These are phyloP conservation scores for Tuber calosporum DNA, from an alignment of 495 filamentous ascomycete genomes.

Conservation along the genomic window DNA sequence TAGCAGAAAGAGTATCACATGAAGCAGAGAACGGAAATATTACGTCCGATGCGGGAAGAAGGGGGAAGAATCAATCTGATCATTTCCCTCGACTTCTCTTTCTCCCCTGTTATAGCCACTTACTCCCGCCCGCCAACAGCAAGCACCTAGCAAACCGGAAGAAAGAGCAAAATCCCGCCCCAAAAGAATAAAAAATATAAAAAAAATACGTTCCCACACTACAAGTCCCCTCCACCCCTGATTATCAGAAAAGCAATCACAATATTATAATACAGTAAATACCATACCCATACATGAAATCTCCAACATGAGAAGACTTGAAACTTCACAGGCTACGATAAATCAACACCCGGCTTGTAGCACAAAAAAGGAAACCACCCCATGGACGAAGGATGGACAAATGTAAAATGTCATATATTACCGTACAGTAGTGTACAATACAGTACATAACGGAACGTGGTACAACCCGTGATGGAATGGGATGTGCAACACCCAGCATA, in stretches of 20 bases:
- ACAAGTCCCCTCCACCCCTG: no score
- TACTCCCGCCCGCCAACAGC: no score
- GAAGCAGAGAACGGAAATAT: neutral
- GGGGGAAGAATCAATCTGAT: no score
- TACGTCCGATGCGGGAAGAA: neutral
- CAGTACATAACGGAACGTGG: neutral
- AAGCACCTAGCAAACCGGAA: no score
- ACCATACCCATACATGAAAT: neutral
- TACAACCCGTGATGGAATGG: neutral
- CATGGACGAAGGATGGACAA: neutral
- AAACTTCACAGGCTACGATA: neutral
- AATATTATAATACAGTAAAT: neutral
- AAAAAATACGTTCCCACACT: no score
- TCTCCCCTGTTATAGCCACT: no score
- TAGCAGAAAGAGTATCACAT: neutral
- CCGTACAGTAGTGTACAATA: neutral
- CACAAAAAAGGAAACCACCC: neutral
- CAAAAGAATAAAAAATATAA: no score
- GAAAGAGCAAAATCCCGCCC: no score
- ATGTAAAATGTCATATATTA: neutral
- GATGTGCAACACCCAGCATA: neutral
- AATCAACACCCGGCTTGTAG: neutral
- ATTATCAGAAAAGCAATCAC: no score
- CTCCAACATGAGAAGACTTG: neutral
- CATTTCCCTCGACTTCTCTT: no score